Base-by-base conservation (phyloP, 2,329 filamentous ascomycete species). In the Arthrobotrys musiformis region DNA sequence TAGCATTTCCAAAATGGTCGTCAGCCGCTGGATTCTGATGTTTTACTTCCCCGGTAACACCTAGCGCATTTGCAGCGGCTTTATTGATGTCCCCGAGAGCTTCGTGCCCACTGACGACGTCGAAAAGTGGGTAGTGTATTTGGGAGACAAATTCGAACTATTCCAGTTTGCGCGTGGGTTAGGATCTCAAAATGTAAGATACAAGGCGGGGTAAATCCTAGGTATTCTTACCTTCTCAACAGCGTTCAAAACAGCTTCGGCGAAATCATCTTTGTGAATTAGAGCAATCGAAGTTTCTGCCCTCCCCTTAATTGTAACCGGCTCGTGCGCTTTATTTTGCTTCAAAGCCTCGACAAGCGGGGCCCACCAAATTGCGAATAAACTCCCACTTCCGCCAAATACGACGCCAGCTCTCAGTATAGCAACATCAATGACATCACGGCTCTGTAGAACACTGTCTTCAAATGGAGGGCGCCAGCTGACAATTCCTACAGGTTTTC, bases 241-340 rank as follows among this genome's bases (percentile, higher is more conserved):
- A 0, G 82, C 82, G 1, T 78, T 79, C 60, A 82, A 80, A 13
- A 83, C 80, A 0, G 80, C 84, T n/a, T 80, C 68, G 0, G 82
- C 84, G 1, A 81, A 80, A 79, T 85, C 84, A 60, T 84, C 83
- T 9, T 85, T 82, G 68, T 84, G 83, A n/a, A 84, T 74, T 5
- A 84, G 63, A 6, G 81, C 80, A 7, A 81, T 73, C 9, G 79
- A 75, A 33, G 79, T 79, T 11, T 78, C 58, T 2, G 70, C 42
- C 24, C 82, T 82, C 2, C 79, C 79, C 9, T 80, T 42, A 19
- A 83, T 72, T 2, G 66, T 66, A 2, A 80, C 79, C 2, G 75
- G 66, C 0, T 60, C 42, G 1, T 24, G 17, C 6, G 22, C 7
- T 19, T 58, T 70, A 24, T 79, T 80, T 3, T 30, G 68, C 60